phyloP scores from a whole-genome alignment of 148 eudicot genomes.

The Rhododendron mucronatum region DNA sequence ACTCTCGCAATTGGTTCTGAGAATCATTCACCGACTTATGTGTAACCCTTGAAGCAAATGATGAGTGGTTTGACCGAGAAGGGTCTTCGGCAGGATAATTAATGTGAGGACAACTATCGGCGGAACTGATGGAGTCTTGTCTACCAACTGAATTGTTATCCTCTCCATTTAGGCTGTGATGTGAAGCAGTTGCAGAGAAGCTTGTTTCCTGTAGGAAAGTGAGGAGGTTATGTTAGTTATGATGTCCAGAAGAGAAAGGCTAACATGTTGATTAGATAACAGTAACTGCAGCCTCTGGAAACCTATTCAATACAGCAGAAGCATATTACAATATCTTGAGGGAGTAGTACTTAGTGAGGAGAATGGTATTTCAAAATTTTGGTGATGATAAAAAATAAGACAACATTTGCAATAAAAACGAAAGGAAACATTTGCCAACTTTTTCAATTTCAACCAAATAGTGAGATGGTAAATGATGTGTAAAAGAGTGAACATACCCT shows the following conservation, averaged over 20 bases:
- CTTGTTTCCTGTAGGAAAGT: conserved; percentile 48
- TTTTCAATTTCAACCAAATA: background rate
- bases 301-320: background rate
- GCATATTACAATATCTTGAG: background rate
- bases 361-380: background rate
- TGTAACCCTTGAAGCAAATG: conserved; percentile 25
- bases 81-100: conserved; percentile 24
- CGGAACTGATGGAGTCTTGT: conserved; percentile 38
- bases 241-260: background rate
- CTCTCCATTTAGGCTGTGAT: conserved; percentile 32
- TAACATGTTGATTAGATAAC: background rate
- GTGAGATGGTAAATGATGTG: background rate
- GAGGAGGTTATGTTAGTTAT: conserved; percentile 12
- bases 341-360: background rate
- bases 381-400: background rate
- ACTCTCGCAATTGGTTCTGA: conserved; percentile 11
- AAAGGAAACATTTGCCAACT: background rate
- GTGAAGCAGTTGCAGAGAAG: conserved; percentile 50
- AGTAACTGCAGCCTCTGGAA: background rate
- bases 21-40: conserved; percentile 14
- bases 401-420: background rate
- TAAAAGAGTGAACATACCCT: conserved; percentile 26
- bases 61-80: conserved; percentile 32
- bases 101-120: conserved; percentile 30
- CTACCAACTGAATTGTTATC: conserved; percentile 27